Base-by-base conservation (phyloP, 2,329 filamentous ascomycete genomes). In the Chaetomiaceae sp. region DNA sequence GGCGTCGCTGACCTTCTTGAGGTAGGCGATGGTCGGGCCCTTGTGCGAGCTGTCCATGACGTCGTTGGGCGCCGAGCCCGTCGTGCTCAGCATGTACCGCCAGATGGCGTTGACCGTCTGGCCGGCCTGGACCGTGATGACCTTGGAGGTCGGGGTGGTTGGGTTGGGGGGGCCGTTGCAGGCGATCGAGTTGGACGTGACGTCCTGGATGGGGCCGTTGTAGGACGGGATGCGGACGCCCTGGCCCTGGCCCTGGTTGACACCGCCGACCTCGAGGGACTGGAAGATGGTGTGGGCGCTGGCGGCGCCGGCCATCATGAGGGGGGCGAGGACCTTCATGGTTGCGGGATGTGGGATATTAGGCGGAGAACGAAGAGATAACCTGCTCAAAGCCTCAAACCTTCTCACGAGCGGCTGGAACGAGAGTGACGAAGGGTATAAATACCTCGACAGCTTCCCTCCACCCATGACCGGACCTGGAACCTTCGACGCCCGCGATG, bases 91-190 rank as follows among this genome's bases (percentile, higher is more conserved):
- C 60, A 62, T 62, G 60, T 63, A 63, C 11, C 56, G 54, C 61
- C 61, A 63, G 57, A 63, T 57, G 52, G 60, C 61, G 1, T 57
- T 60, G 8, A 63, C 61, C 38, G 46, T 56, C 25, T 55, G 19
- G 49, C 61, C 61, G 4, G 60, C 61, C 55, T 61, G 51, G 14
- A 63, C 61, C 3, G 60, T 63, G 57, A 63, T 63, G 40, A 63
- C 59, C 55, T 61, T 62, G 57, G 51, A 53, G 46, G 61, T 60
- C 2, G 57, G 40, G 6, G 43, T 37, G 19, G 59, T 60, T 2
- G 60, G 59, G 59, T 63, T 63, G 53, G 61, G 61, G 9, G 45
- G 15, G 29, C 61, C 61, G 53, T 63, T 63, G 61, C 61, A 63
- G 48, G 61, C 61, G 7, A 63, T 52, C 33, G 60, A 62, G 53